Evolutionary conservation across 1,139 yeast genomes (phyloP), one percentile per base, ranked within the genome.

Genomic region (Zygosaccharomyces sapae): DNA sequence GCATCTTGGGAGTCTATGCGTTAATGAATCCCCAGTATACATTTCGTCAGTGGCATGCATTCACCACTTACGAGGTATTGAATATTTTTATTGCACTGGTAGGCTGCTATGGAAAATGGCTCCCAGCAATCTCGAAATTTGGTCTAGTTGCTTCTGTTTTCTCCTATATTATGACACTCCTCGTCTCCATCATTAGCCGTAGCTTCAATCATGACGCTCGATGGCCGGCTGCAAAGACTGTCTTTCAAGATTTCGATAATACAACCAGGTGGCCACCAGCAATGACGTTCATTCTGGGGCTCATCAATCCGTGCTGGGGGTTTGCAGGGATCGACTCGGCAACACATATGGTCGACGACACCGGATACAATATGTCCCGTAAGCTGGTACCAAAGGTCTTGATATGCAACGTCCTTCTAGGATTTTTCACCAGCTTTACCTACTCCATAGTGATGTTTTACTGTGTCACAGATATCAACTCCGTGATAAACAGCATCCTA

Each of bases 271-370:
- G 84, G 84, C 58, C 69, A 7, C 68, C 73, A 9, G 55, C 75
- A 4, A 76, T 79, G 61, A 82, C 82, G 0, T 79, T 79, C 54
- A 75, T 79, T 45, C 78, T 79, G 10, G 83, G 84, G n/a, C 64
- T 79, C 46, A 71, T 79, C 54, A 78, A 79, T 59, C 83, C 83
- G 10, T 72, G 73, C 52, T 79, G 83, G 82, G 73, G 78, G 10
- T 78, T 77, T 61, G 74, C 79, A 5, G 79, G 83, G 55, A 72
- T 79, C 37, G 85, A 79, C 59, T 75, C 79, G 24, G 83, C 83
- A 6, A 74, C 82, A 3, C 84, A 80, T 55, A 70, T 79, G 73
- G 81, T 81, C 10, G 84, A 79, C 59, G 83, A 79, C 59, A 73
- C 77, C 29, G 66, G 71, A 19, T 61, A 69, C 39, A 36, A 47